A percentile compares a stretch with the other conserved stretches of the same genome.
Conservation (phyloP, 768 basidiomycete genomes). For the Podaxis sp. region DNA sequence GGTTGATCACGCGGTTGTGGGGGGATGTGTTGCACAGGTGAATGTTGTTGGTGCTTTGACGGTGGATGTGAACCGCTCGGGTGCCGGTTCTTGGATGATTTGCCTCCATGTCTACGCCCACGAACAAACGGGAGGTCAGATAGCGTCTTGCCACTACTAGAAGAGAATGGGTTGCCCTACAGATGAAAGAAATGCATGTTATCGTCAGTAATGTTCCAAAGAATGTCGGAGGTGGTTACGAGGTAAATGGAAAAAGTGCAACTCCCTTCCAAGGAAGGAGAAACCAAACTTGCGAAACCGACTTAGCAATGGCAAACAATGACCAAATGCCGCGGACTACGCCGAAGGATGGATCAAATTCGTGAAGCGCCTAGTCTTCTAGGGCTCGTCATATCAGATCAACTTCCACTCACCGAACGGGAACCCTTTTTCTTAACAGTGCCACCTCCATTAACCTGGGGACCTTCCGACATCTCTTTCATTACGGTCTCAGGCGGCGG, state of each 20-base stretch:
- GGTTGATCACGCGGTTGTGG: not conserved
- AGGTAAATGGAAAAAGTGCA: not conserved
- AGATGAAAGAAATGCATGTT: not conserved
- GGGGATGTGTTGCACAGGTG: slow-evolving; percentile 10
- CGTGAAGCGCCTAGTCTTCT: not conserved
- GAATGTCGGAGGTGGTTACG: not conserved
- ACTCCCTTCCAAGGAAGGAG: not conserved
- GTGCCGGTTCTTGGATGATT: slow-evolving; percentile 20
- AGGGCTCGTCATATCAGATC: not conserved
- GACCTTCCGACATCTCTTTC: not conserved
- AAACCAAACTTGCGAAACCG: not conserved
- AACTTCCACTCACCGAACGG: slow-evolving; percentile 17
- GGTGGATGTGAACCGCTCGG: slow-evolving; percentile 16
- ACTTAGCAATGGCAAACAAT: not conserved
- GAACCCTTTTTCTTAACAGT: slow-evolving; percentile 11
- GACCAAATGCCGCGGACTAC: not conserved
- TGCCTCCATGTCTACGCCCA: slow-evolving; percentile 35
- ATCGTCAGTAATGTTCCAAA: slow-evolving; percentile 8
- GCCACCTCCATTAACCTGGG: slow-evolving; percentile 6
- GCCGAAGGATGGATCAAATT: not conserved
- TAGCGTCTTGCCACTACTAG: slow-evolving; percentile 13
- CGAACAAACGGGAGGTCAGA: slow-evolving; percentile 27
- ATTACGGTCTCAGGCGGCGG: not conserved
- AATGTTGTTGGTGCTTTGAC: slow-evolving; percentile 15
- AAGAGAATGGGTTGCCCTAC: slow-evolving; percentile 8